Base-by-base conservation (phyloP, 768 basidiomycete genomes). In the Solioccasus polychromus region DNA sequence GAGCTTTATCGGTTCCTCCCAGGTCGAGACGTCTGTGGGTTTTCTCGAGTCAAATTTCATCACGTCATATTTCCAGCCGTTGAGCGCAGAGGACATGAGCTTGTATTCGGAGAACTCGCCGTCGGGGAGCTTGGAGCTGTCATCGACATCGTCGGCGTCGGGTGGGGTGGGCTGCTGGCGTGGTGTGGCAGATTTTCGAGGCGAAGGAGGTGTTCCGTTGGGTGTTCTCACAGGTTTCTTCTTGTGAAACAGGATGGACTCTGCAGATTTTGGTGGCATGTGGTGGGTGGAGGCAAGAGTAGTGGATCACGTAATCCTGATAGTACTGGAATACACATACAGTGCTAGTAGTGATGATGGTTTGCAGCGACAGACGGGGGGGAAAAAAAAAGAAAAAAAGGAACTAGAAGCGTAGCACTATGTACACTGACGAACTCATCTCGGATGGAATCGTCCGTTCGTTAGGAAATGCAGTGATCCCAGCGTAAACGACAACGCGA, bases 1-100 rank as follows among this genome's bases (percentile, higher is more conserved):
- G 55, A 94, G 72, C 70, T 87, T 89, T 60, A 93, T 83, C 12
- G 92, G 92, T 47, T 71, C 70, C 25, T 71, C 63, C 85, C 91
- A 92, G 24, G 69, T 66, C 41, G 72, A 72, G 43, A 90, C 73
- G 60, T 92, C 88, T 44, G 89, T 69, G 14, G 75, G 71, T 58
- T 85, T 85, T 45, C 84, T 76, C 26, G 83, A 80, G 64, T 88
- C 83, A 63, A 94, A 91, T 66, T 91, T 91, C 86, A 93, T 90
- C 47, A 93, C 80, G 68, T 92, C 88, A 75, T 91, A 89, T 61
- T 87, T 89, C 88, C 89, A 92, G 22, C 85, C 88, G 61, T 88
- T 87, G 60, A 85, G 78, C 14, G 81, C 78, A 23, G 85, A 85
- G 7, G 88, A 88, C 64, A 89, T 77, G 58, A 92, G 78, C 59